Conservation (phyloP, 305 asterid genomes). For the Galium porrigens region DNA sequence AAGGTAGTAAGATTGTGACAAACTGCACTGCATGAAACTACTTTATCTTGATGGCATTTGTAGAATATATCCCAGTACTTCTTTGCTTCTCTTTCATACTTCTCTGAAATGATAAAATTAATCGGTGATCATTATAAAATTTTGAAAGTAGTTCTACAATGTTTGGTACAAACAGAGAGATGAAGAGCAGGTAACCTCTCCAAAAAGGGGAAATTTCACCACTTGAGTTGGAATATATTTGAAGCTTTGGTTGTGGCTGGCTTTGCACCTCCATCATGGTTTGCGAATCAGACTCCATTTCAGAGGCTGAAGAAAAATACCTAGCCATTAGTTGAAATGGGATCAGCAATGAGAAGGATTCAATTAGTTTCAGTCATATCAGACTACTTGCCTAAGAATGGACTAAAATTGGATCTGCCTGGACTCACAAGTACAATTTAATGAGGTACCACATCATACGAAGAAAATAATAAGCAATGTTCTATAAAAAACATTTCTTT, state of each 20-base stretch:
- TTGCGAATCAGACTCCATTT: conserved; percentile 20
- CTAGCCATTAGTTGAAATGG: neutral
- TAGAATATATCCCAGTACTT: conserved; percentile 88
- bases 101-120: conserved; percentile 32
- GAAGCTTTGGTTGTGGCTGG: conserved; percentile 38
- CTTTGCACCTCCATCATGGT: conserved; percentile 23
- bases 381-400: neutral
- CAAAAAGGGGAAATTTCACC: conserved; percentile 77
- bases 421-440: neutral
- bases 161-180: conserved; percentile 4
- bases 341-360: neutral
- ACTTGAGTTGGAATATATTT: conserved; percentile 53
- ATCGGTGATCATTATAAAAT: conserved; percentile 4
- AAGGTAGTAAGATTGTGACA: neutral
- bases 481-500: neutral
- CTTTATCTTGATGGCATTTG: conserved; percentile 81
- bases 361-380: neutral
- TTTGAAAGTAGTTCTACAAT: neutral
- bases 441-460: neutral
- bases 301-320: neutral
- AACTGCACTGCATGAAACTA: conserved; percentile 23
- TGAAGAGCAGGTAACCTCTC: conserved; percentile 37
- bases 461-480: neutral
- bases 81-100: conserved; percentile 83
- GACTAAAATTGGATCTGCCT: neutral